Evolutionary conservation across 768 basidiomycete genomes (phyloP).

Genomic region (Mycena kentingensis): DNA sequence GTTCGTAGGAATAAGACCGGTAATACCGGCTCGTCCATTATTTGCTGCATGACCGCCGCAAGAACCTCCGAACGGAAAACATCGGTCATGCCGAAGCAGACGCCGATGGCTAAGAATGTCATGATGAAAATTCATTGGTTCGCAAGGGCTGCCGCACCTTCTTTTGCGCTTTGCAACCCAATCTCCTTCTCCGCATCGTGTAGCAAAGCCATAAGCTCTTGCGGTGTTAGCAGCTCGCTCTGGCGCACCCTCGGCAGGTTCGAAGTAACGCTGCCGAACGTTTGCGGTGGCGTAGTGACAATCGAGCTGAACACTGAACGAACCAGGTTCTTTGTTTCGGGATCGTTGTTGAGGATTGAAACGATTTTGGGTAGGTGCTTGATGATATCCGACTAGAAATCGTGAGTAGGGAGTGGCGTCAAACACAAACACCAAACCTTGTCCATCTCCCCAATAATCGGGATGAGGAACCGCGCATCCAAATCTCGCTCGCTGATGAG

Average conservation of each 20-base stretch:
- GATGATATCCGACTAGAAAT: slow-evolving; percentile 78
- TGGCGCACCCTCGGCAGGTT: slow-evolving; percentile 84
- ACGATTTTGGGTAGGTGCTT: slow-evolving; percentile 90
- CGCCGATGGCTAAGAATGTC: slow-evolving; percentile 82
- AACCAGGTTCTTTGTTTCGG: slow-evolving; percentile 84
- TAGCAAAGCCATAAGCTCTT: slow-evolving; percentile 91
- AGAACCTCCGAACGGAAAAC: slow-evolving; percentile 95
- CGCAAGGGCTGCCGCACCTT: slow-evolving; percentile 57
- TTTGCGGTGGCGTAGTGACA: slow-evolving; percentile 82
- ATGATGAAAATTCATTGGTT: slow-evolving; percentile 5
- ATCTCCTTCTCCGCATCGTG: slow-evolving; percentile 93
- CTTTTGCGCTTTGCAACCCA: slow-evolving; percentile 89
- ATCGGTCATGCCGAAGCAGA: slow-evolving; percentile 98
- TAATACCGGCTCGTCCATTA: slow-evolving; percentile 88
- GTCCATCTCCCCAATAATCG: slow-evolving; percentile 98
- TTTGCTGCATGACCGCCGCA: slow-evolving; percentile 97
- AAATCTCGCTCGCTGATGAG: slow-evolving; percentile 85
- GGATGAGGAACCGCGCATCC: slow-evolving; percentile 90
- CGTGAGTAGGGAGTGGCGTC: slow-evolving; percentile 9
- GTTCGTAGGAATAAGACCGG: slow-evolving; percentile 95
- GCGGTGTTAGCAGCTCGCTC: slow-evolving; percentile 87
- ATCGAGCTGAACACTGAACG: slow-evolving; percentile 89
- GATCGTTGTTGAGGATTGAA: slow-evolving; percentile 81
- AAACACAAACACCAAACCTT: slow-evolving; percentile 57
- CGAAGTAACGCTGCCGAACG: slow-evolving; percentile 83